phyloP scores from a whole-genome alignment of 83 land plant genomes.

The Picea mariana region DNA sequence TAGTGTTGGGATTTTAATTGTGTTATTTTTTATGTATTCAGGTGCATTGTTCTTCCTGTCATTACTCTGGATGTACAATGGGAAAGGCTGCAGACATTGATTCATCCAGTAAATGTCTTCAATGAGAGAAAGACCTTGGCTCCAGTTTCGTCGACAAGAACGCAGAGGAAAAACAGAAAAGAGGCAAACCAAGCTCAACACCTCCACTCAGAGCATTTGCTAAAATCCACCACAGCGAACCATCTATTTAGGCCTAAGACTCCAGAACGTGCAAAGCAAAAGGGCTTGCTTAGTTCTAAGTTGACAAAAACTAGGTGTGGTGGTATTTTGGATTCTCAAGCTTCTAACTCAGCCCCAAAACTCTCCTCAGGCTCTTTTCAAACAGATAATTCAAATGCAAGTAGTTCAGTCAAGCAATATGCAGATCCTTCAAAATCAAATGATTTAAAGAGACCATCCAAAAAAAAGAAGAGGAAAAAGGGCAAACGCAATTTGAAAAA shows the following conservation, averaged over 20 bases:
- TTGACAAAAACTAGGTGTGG: neutral
- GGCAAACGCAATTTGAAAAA: conserved; percentile 27
- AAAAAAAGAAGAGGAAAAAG: conserved; percentile 36
- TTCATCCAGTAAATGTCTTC: too few relatives aligned
- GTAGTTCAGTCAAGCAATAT: neutral
- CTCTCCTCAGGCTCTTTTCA: neutral
- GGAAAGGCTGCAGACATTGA: too few relatives aligned
- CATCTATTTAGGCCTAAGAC: neutral
- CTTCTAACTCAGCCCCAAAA: neutral
- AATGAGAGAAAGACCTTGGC: too few relatives aligned
- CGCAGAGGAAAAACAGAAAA: too few relatives aligned
- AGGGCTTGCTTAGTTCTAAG: neutral
- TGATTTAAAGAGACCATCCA: conserved; percentile 23
- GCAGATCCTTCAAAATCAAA: conserved; percentile 22
- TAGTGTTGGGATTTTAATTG: conserved; percentile 8
- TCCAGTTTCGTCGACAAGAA: too few relatives aligned
- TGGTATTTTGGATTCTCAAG: neutral
- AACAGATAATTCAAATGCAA: conserved; percentile 14
- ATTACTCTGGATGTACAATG: too few relatives aligned
- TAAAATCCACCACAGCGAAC: too few relatives aligned
- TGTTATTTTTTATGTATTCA: conserved; percentile 10
- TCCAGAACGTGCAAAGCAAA: neutral
- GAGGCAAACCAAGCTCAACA: too few relatives aligned
- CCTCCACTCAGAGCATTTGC: too few relatives aligned
- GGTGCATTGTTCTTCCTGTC: neutral